These are phyloP conservation scores for Perkinsus marinus DNA, from an alignment of 169 alveolate species.

Conservation along the genomic window DNA sequence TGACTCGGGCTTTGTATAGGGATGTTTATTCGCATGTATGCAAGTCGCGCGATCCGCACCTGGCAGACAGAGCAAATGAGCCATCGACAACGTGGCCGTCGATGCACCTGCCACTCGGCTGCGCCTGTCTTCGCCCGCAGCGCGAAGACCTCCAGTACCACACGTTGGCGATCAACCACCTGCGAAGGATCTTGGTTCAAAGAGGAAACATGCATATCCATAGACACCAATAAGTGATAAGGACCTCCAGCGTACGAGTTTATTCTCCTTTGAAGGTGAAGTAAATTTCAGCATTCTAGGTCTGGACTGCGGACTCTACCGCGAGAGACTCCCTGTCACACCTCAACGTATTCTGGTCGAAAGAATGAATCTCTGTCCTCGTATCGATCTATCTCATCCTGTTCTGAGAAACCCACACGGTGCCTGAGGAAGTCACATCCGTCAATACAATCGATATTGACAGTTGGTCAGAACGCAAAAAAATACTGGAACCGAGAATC, in stretches of 20 bases:
- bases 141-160: conserved; percentile 53
- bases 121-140: conserved; percentile 42
- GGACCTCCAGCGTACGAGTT: too few relatives aligned
- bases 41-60: not conserved
- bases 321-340: too few relatives aligned
- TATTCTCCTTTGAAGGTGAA: too few relatives aligned
- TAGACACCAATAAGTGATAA: too few relatives aligned
- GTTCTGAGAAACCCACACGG: not conserved
- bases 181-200: not conserved
- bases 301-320: too few relatives aligned
- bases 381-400: not conserved
- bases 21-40: not conserved
- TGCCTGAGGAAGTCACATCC: not conserved
- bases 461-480: not conserved
- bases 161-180: conserved; percentile 54
- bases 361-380: not conserved
- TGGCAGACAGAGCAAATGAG: not conserved
- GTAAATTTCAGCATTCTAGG: too few relatives aligned
- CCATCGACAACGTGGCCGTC: not conserved
- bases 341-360: not conserved
- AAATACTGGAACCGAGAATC: not conserved
- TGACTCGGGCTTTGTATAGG: not conserved
- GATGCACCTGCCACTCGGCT: conserved; percentile 25
- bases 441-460: not conserved
- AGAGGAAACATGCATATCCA: too few relatives aligned